These are phyloP conservation scores for Warburgia ugandensis DNA, from an alignment of 164 flowering plant species.

Conservation along the genomic window DNA sequence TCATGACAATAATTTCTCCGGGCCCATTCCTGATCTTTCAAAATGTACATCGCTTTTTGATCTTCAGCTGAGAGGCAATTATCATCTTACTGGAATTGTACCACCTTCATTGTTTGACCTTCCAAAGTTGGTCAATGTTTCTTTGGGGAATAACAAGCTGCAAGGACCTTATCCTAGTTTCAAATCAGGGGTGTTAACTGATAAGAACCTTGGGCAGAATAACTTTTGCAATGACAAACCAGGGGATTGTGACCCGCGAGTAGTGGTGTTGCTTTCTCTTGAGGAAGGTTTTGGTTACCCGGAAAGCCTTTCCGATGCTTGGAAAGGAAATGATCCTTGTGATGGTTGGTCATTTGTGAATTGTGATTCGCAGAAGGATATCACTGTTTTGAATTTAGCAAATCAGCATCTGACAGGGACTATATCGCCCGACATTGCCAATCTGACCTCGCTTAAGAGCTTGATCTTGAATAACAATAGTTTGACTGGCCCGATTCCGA, in stretches of 20 bases:
- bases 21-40: constrained; percentile 45
- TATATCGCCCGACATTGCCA: constrained; percentile 46
- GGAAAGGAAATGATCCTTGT: constrained; percentile 60
- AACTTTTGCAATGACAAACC: constrained; percentile 35
- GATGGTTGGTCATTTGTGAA: constrained; percentile 31
- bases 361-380: constrained; percentile 34
- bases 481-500: constrained; percentile 43
- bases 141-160: constrained; percentile 44
- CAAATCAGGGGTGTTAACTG: constrained; percentile 3
- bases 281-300: constrained; percentile 52
- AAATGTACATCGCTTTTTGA: constrained; percentile 30
- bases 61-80: constrained; percentile 47
- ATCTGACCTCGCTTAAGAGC: constrained; percentile 31
- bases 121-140: constrained; percentile 27
- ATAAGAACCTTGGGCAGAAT: constrained; percentile 20
- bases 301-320: constrained; percentile 29
- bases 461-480: constrained; percentile 43
- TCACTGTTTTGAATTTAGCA: constrained; percentile 28
- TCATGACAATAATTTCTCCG: constrained; percentile 34
- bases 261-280: constrained; percentile 34
- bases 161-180: constrained; percentile 52
- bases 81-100: constrained; percentile 37
- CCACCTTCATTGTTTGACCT: constrained; percentile 25
- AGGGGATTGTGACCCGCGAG: constrained; percentile 52
- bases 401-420: constrained; percentile 32